Base-by-base conservation (phyloP, 2,329 filamentous ascomycete genomes). In the Penicillium polonicum region DNA sequence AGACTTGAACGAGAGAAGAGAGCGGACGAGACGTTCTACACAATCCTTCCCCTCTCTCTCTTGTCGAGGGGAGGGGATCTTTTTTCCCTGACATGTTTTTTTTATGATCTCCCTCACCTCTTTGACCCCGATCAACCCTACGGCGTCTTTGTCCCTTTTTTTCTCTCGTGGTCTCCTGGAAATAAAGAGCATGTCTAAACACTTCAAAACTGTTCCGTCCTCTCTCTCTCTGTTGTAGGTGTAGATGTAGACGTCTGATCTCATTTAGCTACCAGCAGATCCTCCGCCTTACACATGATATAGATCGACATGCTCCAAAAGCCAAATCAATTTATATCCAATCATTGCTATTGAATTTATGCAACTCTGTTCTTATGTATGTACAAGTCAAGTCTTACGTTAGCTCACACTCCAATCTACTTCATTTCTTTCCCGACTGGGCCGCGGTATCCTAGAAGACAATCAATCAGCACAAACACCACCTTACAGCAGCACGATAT, bases 361-460 rank as follows among this genome's bases (percentile, higher is more conserved):
- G 38, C 38, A 52, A 25, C 9, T n/a, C 19, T 36, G n/a, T 15
- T 45, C 19, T 35, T 35, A 46, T 52, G 31, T 39, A 31, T 58
- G 8, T 45, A 45, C 39, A 27, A 25, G 12, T 29, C 48, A 48
- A 52, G 15, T 48, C 38, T 35, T 33, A 55, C 39, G 9, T 31
- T 31, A 12, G 29, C 29, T 31, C 29, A 3, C 29, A 29, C 3
- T 23, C 12, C 35, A 35, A 27, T 44, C 23, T 42, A 25, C 27
- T 25, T 59, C 62, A 72, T 67, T 72, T 71, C 65, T 68, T 73
- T 48, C 71, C 71, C 15, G 66, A 67, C 62, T 74, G 71, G 29
- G 68, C 71, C 50, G 71, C 64, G 17, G 71, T 64, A 66, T 73
- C 71, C 71, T 74, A 65, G 8, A 48, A 27, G 8, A 9, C 17